phyloP scores from a whole-genome alignment of 1,139 yeast species.

The Suhomyces bokatorum region DNA sequence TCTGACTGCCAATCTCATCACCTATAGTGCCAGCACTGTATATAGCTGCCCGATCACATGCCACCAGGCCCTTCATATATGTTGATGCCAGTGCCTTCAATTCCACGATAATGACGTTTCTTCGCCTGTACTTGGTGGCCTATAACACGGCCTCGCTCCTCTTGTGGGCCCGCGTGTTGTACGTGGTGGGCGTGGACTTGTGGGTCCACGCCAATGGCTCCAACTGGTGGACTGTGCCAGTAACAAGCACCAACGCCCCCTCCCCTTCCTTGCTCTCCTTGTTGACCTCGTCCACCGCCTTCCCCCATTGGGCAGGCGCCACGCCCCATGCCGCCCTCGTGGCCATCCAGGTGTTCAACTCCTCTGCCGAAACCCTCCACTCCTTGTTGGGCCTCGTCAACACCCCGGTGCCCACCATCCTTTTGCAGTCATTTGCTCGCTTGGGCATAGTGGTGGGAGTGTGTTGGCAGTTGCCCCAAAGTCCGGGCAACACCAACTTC shows the following conservation, averaged over 20 bases:
- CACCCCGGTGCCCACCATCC: slow-evolving; percentile 31
- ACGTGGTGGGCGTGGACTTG: slow-evolving; percentile 15
- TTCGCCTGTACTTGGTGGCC: slow-evolving; percentile 14
- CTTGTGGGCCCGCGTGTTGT: slow-evolving; percentile 61
- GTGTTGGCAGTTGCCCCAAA: slow-evolving; percentile 30
- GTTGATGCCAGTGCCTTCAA: too few relatives aligned
- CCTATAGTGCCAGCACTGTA: too few relatives aligned
- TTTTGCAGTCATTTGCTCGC: slow-evolving; percentile 37
- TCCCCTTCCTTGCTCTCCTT: too few relatives aligned
- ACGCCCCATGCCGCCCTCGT: slow-evolving; percentile 35
- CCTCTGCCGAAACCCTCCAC: slow-evolving; percentile 30
- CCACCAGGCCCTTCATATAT: too few relatives aligned
- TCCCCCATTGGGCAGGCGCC: neutral
- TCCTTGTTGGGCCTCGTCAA: slow-evolving; percentile 30
- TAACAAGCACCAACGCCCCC: too few relatives aligned
- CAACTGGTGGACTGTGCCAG: too few relatives aligned
- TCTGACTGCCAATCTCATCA: too few relatives aligned
- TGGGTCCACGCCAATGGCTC: neutral
- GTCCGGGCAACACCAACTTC: slow-evolving; percentile 33
- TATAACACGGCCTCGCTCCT: slow-evolving; percentile 70
- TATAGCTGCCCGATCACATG: neutral
- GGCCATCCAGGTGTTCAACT: slow-evolving; percentile 31
- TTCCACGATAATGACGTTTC: neutral
- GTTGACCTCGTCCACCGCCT: neutral
- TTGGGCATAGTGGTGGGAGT: slow-evolving; percentile 35